Base-by-base conservation (phyloP, 2,329 filamentous ascomycete species). In the Knoxdaviesia proteae region DNA sequence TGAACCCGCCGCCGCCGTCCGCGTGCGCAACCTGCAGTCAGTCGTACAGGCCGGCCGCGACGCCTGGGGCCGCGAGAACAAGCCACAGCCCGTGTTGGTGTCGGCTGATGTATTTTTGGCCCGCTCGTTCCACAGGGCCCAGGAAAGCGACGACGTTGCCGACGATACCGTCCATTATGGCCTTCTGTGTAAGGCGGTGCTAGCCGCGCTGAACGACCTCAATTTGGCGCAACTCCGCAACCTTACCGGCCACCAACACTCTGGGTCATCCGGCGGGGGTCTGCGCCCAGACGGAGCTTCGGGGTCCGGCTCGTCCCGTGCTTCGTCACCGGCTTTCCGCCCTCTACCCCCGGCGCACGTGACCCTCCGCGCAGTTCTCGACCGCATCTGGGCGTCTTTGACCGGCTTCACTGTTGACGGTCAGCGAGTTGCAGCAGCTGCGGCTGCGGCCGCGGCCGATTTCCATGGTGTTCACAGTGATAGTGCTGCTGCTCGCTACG, bases 101-200 rank as follows among this genome's bases (percentile, higher is more conserved):
- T 77, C 74, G 5, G 68, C 73, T 34, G 64, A 68, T 20, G 63
- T 84, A 4, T 66, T 63, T 3, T 65, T 84, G 46, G 55, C 58
- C 9, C 53, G 59, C 6, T 56, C 66, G 0, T 84, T 84, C 52
- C 61, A 60, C 40, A 62, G 67, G 0, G 71, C 77, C 1, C 73
- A 75, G 0, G 51, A 63, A 1, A 56, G 57, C 5, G 81, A 87
- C 58, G 60, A 60, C 6, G 67, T 87, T 34, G 68, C 73, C 39
- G 57, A 58, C n/a, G 80, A 80, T 53, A 86, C 81, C 2, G 72
- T 84, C 30, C 78, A 87, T 59, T 87, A 87, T 52, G 80, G 81
- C 2, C 65, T 62, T 7, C 63, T 86, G 9, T 77, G 74, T 60
- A 84, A 84, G 58, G 63, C 65, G 0, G 63, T 86, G 9, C 59